These are phyloP conservation scores for Dinochytrium kinnereticum DNA, from an alignment of 371 early-diverging fungal genomes.

Conservation along the genomic window DNA sequence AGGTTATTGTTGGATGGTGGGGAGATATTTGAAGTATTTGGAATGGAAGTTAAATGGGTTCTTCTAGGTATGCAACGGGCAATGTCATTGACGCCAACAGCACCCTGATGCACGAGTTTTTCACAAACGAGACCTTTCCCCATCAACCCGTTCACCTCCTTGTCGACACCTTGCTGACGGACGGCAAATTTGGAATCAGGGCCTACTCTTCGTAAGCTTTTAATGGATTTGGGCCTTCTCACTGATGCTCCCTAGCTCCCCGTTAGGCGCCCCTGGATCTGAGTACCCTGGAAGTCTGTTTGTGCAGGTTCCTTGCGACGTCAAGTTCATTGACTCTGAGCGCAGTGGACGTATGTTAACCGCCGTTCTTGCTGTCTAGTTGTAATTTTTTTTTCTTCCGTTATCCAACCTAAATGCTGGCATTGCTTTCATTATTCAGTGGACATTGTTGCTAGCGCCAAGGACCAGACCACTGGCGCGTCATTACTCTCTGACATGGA, in stretches of 20 bases:
- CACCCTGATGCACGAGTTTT: conserved; percentile 86
- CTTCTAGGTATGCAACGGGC: conserved; percentile 63
- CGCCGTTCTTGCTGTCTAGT: not conserved
- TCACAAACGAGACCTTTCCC: conserved; percentile 79
- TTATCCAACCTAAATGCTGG: no score
- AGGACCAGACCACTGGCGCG: conserved; percentile 53
- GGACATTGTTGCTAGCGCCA: conserved; percentile 78
- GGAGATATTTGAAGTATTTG: not conserved
- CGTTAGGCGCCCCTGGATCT: conserved; percentile 71
- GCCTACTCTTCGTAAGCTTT: conserved; percentile 69
- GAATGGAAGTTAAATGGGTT: not conserved
- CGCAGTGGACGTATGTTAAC: conserved; percentile 75
- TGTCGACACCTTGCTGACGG: conserved; percentile 75
- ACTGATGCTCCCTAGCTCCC: conserved; percentile 66
- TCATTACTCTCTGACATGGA: conserved; percentile 78
- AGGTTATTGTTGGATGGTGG: conserved; percentile 91
- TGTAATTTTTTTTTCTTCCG: not conserved
- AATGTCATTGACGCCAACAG: conserved; percentile 80
- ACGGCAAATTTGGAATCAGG: conserved; percentile 74
- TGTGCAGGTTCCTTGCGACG: conserved; percentile 83
- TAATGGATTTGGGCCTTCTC: no score
- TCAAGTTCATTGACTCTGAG: conserved; percentile 88
- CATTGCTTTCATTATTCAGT: conserved; percentile 55
- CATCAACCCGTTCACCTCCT: conserved; percentile 78
- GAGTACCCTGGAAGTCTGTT: conserved; percentile 78